Percentiles rank a stretch among this genome's conserved stretches.
Conservation (phyloP, 106 monocot species). For the Xerophyta viscosa region DNA sequence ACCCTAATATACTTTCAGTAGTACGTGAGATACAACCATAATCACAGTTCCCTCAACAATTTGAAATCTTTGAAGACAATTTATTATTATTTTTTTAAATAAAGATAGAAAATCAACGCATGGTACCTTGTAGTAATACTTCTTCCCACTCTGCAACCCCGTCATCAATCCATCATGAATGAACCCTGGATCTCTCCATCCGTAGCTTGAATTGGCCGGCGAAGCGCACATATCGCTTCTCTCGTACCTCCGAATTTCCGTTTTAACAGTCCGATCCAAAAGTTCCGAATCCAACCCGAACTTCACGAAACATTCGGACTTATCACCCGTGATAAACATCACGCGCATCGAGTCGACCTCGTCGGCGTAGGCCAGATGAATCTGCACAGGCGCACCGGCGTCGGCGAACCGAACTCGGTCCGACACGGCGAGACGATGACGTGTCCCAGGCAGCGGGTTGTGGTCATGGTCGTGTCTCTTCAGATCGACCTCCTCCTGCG, state of each 20-base stretch:
- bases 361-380: slow-evolving; percentile 71
- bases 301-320: slow-evolving; percentile 30
- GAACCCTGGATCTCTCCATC: slow-evolving; percentile 96
- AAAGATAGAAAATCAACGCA: not conserved
- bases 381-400: slow-evolving; percentile 41
- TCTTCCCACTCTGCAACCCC: slow-evolving; percentile 59
- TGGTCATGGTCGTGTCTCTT: slow-evolving; percentile 69
- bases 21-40: too few relatives aligned
- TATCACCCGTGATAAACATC: slow-evolving; percentile 58
- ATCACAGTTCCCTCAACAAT: too few relatives aligned
- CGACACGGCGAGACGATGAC: slow-evolving; percentile 52
- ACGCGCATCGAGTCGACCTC: slow-evolving; percentile 84
- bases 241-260: slow-evolving; percentile 65
- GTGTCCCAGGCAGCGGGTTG: slow-evolving; percentile 63
- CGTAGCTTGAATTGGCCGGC: slow-evolving; percentile 73
- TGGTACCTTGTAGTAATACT: slow-evolving; percentile 78
- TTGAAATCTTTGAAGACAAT: too few relatives aligned
- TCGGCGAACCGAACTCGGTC: slow-evolving; percentile 38
- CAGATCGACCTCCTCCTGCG: slow-evolving; percentile 40
- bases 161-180: slow-evolving; percentile 79
- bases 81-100: too few relatives aligned
- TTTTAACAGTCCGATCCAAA: slow-evolving; percentile 27
- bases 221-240: slow-evolving; percentile 71
- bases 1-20: too few relatives aligned
- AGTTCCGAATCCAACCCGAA: slow-evolving; percentile 40